phyloP scores from a whole-genome alignment of 805 yeast species.

The Lipomyces kockii region DNA sequence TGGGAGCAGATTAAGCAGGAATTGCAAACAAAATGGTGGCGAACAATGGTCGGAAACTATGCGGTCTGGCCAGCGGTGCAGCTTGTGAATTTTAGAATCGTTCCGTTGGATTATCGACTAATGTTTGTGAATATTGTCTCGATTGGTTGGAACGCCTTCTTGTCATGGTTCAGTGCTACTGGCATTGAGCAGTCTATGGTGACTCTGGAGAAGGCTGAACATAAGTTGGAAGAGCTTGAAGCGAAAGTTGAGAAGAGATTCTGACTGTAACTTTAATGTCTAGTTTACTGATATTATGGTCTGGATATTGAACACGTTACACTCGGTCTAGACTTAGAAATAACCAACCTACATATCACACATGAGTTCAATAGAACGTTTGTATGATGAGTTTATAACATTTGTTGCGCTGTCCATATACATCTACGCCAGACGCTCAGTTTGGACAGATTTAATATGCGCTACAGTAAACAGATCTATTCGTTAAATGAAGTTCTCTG shows the following conservation, averaged over 20 bases:
- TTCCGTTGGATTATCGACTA: slow-evolving; percentile 52
- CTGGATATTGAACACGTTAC: background rate
- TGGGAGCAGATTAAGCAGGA: slow-evolving; percentile 47
- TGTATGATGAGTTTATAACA: too few species aligned
- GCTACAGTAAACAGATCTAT: background rate
- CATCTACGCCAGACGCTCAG: background rate
- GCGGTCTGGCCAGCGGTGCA: slow-evolving; percentile 81
- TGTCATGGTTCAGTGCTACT: slow-evolving; percentile 51
- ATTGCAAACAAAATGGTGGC: slow-evolving; percentile 55
- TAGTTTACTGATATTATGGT: background rate
- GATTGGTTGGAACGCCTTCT: slow-evolving; percentile 81
- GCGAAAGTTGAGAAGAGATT: slow-evolving; percentile 9
- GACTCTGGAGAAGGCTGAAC: slow-evolving; percentile 20
- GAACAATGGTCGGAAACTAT: slow-evolving; percentile 72
- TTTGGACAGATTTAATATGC: background rate
- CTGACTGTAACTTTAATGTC: background rate
- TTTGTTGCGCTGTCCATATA: background rate
- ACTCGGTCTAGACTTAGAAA: background rate
- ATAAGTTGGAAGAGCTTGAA: slow-evolving; percentile 20
- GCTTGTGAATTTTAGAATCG: slow-evolving; percentile 58
- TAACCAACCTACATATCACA: background rate
- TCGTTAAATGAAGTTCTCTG: background rate
- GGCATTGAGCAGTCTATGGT: slow-evolving; percentile 8
- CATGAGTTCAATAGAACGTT: too few species aligned
- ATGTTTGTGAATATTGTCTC: slow-evolving; percentile 71